phyloP scores from a whole-genome alignment of 768 basidiomycete species.

The Auricularia sp. region DNA sequence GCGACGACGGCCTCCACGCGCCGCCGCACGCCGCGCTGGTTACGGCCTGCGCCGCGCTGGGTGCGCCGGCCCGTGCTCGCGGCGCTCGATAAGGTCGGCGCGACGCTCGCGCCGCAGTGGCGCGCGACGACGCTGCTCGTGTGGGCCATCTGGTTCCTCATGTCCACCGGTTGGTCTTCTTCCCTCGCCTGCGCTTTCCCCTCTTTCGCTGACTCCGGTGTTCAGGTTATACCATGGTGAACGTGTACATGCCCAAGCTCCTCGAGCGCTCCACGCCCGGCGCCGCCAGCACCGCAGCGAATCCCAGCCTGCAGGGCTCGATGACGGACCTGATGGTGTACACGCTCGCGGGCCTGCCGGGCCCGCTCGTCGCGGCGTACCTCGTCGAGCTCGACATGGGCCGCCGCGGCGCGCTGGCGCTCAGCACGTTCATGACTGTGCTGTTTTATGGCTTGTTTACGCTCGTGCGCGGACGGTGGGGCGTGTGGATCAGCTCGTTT shows the following conservation, averaged over 20 bases:
- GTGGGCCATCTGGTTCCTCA: slow-evolving; percentile 67
- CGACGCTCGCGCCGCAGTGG: slow-evolving; percentile 73
- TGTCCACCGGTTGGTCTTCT: slow-evolving; percentile 56
- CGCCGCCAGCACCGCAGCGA: slow-evolving; percentile 12
- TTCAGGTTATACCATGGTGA: slow-evolving; percentile 83
- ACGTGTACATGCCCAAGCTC: slow-evolving; percentile 81
- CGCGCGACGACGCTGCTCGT: slow-evolving; percentile 63
- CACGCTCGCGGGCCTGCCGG: slow-evolving; percentile 76
- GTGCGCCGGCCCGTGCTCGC: slow-evolving; percentile 50
- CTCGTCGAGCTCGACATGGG: slow-evolving; percentile 54
- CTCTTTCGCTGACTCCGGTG: neutral
- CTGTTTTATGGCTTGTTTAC: slow-evolving; percentile 65
- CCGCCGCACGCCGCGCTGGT: slow-evolving; percentile 32
- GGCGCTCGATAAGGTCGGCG: slow-evolving; percentile 57
- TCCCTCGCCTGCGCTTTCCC: neutral
- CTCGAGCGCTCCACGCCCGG: slow-evolving; percentile 42
- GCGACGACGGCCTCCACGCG: neutral
- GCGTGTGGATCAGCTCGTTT: slow-evolving; percentile 59
- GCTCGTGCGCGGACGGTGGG: slow-evolving; percentile 43
- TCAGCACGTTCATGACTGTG: slow-evolving; percentile 67
- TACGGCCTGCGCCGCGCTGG: slow-evolving; percentile 39
- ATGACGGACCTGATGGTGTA: slow-evolving; percentile 84
- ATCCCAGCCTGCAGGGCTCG: slow-evolving; percentile 44
- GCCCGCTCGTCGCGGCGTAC: slow-evolving; percentile 80
- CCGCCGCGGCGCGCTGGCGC: slow-evolving; percentile 54